Evolutionary conservation across 352 stramenopile species (phyloP).

Genomic region (Pythium angustatum): DNA sequence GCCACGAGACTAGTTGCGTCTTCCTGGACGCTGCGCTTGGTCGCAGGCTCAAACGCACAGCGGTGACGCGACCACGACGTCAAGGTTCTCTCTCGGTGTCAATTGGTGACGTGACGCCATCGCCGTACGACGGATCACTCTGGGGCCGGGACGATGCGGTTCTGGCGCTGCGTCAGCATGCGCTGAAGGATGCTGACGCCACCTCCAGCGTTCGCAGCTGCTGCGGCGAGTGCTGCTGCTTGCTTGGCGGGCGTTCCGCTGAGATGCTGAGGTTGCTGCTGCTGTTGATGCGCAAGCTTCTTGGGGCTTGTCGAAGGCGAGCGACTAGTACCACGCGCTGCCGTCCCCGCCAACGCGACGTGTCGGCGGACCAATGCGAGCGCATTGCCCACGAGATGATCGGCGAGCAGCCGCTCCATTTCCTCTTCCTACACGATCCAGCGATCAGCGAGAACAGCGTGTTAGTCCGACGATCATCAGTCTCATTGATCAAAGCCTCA

Average conservation of each 20-base stretch:
- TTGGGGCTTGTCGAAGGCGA: conserved; percentile 23
- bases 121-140: conserved; percentile 1
- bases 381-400: conserved; percentile 18
- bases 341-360: conserved; percentile 14
- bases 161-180: conserved; percentile 58
- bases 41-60: neutral
- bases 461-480: too few relatives aligned
- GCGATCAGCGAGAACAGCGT: too few relatives aligned
- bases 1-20: too few relatives aligned
- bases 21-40: too few relatives aligned
- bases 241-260: conserved; percentile 10
- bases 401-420: conserved; percentile 15
- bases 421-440: conserved; percentile 16
- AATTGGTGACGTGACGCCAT: neutral
- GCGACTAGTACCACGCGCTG: neutral
- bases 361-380: conserved; percentile 21
- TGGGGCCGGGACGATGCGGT: conserved; percentile 39
- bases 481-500: too few relatives aligned
- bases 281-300: conserved; percentile 10
- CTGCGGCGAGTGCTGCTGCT: neutral
- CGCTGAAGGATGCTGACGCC: conserved; percentile 56
- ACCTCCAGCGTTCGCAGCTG: neutral
- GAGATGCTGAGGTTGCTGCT: neutral
- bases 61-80: neutral
- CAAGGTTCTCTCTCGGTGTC: too few relatives aligned